Evolutionary conservation across 805 yeast species (phyloP).

Genomic region (Schwanniomyces pseudopolymorphus): DNA sequence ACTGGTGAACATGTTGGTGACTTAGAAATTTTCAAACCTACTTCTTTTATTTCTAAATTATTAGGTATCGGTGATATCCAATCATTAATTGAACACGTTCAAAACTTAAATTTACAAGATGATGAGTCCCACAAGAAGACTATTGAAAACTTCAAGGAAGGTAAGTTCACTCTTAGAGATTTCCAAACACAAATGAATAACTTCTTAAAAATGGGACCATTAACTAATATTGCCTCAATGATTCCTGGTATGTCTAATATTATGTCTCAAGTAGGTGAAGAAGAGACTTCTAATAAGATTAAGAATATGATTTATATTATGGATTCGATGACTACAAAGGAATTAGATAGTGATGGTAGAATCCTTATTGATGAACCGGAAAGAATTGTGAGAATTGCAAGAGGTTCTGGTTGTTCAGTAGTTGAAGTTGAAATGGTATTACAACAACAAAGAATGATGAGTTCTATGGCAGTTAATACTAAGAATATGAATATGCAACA

Average conservation of each 20-base stretch:
- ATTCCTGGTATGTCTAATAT: conserved; percentile 86
- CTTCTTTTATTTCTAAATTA: conserved; percentile 84
- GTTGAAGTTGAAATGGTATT: conserved; percentile 91
- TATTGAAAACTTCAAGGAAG: conserved; percentile 90
- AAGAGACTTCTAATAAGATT: conserved; percentile 80
- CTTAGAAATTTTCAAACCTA: conserved; percentile 87
- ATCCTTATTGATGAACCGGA: conserved; percentile 78
- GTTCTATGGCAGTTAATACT: conserved; percentile 79
- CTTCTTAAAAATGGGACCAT: conserved; percentile 94
- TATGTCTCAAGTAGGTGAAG: conserved; percentile 87
- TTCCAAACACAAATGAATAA: conserved; percentile 94
- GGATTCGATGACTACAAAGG: conserved; percentile 95
- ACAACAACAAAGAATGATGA: conserved; percentile 91
- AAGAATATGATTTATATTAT: conserved; percentile 86
- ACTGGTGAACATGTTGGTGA: conserved; percentile 97
- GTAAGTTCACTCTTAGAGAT: conserved; percentile 88
- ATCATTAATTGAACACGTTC: conserved; percentile 91
- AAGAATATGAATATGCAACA: conserved; percentile 43
- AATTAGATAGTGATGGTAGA: conserved; percentile 86
- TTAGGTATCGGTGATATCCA: conserved; percentile 95
- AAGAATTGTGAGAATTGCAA: conserved; percentile 85
- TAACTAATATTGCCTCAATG: conserved; percentile 92
- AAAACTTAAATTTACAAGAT: conserved; percentile 67
- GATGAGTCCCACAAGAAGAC: conserved; percentile 80
- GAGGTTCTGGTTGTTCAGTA: conserved; percentile 91